Conservation (phyloP, 176 grass and related monocot genomes). For the Musa itinerans region DNA sequence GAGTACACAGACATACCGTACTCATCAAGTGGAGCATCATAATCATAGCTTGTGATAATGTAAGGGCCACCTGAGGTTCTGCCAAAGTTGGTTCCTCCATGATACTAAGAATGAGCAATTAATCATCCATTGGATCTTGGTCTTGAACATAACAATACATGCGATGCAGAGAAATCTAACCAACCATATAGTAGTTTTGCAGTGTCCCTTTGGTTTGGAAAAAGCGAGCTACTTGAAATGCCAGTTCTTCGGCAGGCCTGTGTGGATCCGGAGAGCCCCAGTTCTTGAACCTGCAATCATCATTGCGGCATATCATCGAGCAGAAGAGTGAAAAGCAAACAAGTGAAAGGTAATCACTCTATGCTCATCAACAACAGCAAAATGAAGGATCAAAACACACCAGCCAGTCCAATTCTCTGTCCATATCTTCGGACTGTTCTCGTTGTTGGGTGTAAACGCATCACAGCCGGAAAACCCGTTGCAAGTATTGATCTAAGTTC, state of each 20-base stretch:
- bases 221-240: conserved; percentile 64
- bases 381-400: conserved; percentile 11
- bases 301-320: no score
- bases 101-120: conserved; percentile 34
- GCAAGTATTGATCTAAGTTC: conserved; percentile 60
- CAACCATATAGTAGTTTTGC: conserved; percentile 88
- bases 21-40: conserved; percentile 83
- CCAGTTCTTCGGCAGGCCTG: conserved; percentile 51
- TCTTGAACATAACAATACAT: no score
- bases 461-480: conserved; percentile 72
- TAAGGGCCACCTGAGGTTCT: conserved; percentile 71
- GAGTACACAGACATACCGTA: conserved; percentile 38
- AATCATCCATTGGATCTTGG: no score
- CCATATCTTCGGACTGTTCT: conserved; percentile 71
- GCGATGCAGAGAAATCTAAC: not conserved
- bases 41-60: conserved; percentile 78
- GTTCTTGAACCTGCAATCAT: conserved; percentile 47
- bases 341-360: not conserved
- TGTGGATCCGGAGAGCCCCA: conserved; percentile 68
- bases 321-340: not conserved
- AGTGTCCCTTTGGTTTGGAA: conserved; percentile 60
- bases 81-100: conserved; percentile 82
- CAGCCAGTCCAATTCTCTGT: conserved; percentile 93
- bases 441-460: conserved; percentile 44
- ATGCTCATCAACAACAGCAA: not conserved